Evolutionary conservation across 352 stramenopile genomes (phyloP).

Genomic region (Globisporangium sylvaticum): DNA sequence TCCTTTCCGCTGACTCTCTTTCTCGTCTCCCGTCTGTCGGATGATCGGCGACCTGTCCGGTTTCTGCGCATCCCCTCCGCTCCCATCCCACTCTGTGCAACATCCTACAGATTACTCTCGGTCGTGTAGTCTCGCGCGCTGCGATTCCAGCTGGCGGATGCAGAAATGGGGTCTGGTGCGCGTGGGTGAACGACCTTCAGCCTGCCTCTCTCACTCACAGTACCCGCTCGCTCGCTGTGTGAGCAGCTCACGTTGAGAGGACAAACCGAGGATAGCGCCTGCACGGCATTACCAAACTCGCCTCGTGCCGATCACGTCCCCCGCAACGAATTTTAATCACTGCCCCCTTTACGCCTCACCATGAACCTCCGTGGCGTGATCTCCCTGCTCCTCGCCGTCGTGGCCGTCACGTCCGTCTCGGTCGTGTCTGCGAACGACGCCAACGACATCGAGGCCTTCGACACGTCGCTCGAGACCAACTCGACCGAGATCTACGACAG

Average conservation of each 20-base stretch:
- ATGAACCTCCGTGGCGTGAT: conserved; percentile 16
- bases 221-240: too few species aligned
- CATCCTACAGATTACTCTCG: not conserved
- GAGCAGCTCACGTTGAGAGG: not conserved
- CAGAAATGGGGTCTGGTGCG: not conserved
- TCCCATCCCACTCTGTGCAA: not conserved
- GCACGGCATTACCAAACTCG: conserved; percentile 8
- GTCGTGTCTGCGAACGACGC: conserved; percentile 9
- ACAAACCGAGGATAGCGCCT: not conserved
- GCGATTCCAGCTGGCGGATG: not conserved
- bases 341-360: not conserved
- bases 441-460: conserved; percentile 3
- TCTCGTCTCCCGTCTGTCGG: not conserved
- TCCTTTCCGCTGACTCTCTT: not conserved
- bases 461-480: conserved; percentile 3
- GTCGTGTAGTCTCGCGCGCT: not conserved
- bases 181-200: too few species aligned
- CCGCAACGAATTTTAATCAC: not conserved
- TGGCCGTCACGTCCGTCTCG: conserved; percentile 11
- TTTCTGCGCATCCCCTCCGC: not conserved
- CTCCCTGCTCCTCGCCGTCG: conserved; percentile 11
- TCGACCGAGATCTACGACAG: conserved; percentile 2
- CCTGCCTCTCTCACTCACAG: too few species aligned
- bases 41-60: not conserved
- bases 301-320: not conserved